Evolutionary conservation across 306 rosid species (phyloP).

Genomic region (Luffa aegyptiaca): DNA sequence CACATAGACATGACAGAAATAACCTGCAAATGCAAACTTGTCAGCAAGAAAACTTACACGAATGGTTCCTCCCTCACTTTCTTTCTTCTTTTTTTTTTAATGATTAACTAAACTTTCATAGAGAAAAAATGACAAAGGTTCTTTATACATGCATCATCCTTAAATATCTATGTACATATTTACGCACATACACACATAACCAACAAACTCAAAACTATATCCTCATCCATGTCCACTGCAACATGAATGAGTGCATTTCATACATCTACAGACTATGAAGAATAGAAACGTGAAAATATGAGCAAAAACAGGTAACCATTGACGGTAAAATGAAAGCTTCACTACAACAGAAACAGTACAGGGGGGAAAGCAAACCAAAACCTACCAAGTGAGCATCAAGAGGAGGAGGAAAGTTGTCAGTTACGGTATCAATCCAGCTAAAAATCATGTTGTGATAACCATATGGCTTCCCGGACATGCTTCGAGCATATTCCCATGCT

Average conservation of each 20-base stretch:
- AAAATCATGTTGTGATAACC: constrained; percentile 99
- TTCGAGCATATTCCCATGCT: constrained; percentile 90
- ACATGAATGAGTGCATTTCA: background rate
- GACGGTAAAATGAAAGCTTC: background rate
- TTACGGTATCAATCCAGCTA: constrained; percentile 96
- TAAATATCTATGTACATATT: background rate
- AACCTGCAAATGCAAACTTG: constrained; percentile 43
- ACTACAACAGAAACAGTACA: background rate
- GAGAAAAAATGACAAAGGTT: background rate
- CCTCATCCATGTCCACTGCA: background rate
- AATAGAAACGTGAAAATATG: background rate
- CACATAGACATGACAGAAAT: constrained; percentile 99
- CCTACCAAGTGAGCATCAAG: constrained; percentile 99
- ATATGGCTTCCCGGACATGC: constrained; percentile 97
- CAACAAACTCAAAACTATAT: background rate
- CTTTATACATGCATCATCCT: background rate
- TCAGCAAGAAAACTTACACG: constrained; percentile 13
- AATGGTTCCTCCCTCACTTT: background rate
- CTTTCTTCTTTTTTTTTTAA: too few relatives aligned
- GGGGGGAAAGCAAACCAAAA: background rate
- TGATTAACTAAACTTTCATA: too few relatives aligned
- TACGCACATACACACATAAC: background rate
- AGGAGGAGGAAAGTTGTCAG: constrained; percentile 98
- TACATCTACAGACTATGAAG: background rate
- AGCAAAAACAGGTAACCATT: background rate